Conservation (phyloP, 495 filamentous ascomycete genomes). For the Aspergillus funiculosus region DNA sequence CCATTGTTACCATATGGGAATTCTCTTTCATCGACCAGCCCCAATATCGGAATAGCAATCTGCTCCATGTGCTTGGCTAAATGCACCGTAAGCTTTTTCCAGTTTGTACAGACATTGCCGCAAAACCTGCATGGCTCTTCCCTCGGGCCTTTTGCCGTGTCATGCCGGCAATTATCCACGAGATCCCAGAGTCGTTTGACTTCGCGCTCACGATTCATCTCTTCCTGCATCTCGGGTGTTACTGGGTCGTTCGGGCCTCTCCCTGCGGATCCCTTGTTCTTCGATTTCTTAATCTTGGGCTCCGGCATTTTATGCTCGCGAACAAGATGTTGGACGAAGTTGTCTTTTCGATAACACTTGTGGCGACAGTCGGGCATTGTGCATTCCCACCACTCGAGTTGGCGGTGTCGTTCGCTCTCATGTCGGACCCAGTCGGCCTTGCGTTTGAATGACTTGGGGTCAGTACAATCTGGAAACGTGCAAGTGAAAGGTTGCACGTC, state of each 20-base stretch:
- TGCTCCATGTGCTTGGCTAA: constrained; percentile 96
- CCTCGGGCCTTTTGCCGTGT: constrained; percentile 57
- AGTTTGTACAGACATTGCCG: constrained; percentile 70
- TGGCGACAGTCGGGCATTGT: constrained; percentile 75
- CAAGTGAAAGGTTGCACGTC: constrained; percentile 95
- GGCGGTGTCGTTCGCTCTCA: constrained; percentile 88
- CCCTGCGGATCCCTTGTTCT: constrained; percentile 27
- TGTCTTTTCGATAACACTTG: constrained; percentile 85
- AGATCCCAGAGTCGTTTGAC: constrained; percentile 60
- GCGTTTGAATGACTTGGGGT: constrained; percentile 92
- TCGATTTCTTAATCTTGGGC: constrained; percentile 52
- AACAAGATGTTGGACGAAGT: constrained; percentile 91
- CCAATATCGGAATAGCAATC: constrained; percentile 79
- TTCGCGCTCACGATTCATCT: constrained; percentile 51
- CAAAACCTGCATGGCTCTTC: constrained; percentile 93
- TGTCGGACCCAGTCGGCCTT: constrained; percentile 98
- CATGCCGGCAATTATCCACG: constrained; percentile 73
- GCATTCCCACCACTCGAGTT: constrained; percentile 91
- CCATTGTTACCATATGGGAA: constrained; percentile 12
- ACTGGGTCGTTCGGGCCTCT: constrained; percentile 29
- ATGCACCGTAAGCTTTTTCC: constrained; percentile 94
- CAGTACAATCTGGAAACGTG: constrained; percentile 77
- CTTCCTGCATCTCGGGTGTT: constrained; percentile 39
- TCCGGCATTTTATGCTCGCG: constrained; percentile 88
- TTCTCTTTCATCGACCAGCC: constrained; percentile 52